Evolutionary conservation across 306 rosid genomes (phyloP).

Genomic region (Quercus rubra): DNA sequence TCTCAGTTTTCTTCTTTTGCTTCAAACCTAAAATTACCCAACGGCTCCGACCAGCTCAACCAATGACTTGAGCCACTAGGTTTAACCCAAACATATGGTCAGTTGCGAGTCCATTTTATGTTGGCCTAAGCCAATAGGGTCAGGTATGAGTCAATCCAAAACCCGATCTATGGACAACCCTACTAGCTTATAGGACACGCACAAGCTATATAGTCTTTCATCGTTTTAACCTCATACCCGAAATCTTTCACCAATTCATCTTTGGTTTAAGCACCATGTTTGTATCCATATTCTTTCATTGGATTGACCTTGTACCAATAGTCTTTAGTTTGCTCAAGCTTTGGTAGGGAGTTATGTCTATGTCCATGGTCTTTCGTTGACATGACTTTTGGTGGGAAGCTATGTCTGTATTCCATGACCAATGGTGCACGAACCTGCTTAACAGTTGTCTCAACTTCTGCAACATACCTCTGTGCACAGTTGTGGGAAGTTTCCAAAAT

Average conservation of each 20-base stretch:
- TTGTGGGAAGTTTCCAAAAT: background rate
- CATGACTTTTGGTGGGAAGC: background rate
- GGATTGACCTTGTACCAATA: background rate
- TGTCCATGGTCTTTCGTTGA: background rate
- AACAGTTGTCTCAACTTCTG: conserved; percentile 12
- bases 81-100: no score
- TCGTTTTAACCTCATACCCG: no score
- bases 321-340: conserved; percentile 11
- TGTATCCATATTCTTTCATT: no score
- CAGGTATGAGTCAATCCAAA: fast-evolving
- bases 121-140: no score
- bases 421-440: conserved; percentile 10
- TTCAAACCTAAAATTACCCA: no score
- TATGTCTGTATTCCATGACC: background rate
- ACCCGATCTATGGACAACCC: no score
- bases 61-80: fast-evolving
- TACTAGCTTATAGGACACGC: no score
- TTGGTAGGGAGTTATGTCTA: conserved; percentile 16
- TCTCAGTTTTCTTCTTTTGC: no score
- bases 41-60: fast-evolving
- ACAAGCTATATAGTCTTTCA: no score
- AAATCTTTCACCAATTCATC: no score
- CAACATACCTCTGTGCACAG: conserved; percentile 4
- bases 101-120: no score
- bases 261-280: no score